These are phyloP conservation scores for Colletotrichum lindemuthianum DNA, from an alignment of 2,329 filamentous ascomycete genomes.

Conservation along the genomic window DNA sequence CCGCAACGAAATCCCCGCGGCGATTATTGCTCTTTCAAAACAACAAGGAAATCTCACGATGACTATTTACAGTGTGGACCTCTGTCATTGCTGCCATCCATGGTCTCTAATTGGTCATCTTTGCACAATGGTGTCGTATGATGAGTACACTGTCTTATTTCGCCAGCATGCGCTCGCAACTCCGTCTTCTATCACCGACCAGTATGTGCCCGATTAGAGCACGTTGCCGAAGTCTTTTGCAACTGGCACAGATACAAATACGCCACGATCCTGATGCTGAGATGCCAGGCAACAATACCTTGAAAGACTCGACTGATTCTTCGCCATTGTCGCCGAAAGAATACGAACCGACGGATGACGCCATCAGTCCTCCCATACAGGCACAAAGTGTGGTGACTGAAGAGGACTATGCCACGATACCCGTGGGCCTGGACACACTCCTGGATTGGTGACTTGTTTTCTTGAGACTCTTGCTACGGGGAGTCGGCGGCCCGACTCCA, in stretches of 20 bases:
- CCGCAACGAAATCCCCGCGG: too few species aligned
- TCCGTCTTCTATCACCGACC: neutral
- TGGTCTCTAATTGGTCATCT: constrained; percentile 23
- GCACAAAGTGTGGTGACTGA: neutral
- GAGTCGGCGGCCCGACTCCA: too few species aligned
- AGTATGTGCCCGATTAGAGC: constrained; percentile 5
- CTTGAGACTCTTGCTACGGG: constrained; percentile 18
- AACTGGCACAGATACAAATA: neutral
- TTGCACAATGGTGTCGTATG: constrained; percentile 22
- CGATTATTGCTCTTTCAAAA: too few species aligned
- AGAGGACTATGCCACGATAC: neutral
- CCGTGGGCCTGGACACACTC: neutral
- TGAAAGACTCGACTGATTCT: neutral
- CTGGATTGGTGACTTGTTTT: constrained; percentile 9
- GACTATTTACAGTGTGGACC: neutral
- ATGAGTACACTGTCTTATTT: constrained; percentile 13
- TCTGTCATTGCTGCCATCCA: constrained; percentile 4
- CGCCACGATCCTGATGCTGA: neutral
- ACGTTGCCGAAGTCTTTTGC: constrained; percentile 8
- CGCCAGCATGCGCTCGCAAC: constrained; percentile 17
- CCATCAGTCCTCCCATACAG: too few species aligned
- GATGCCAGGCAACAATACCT: neutral
- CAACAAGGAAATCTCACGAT: too few species aligned
- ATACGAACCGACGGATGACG: too few species aligned
- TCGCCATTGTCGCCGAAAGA: neutral